These are phyloP conservation scores for Monosporascus sp. DNA, from an alignment of 2,329 filamentous ascomycete species.

Conservation along the genomic window DNA sequence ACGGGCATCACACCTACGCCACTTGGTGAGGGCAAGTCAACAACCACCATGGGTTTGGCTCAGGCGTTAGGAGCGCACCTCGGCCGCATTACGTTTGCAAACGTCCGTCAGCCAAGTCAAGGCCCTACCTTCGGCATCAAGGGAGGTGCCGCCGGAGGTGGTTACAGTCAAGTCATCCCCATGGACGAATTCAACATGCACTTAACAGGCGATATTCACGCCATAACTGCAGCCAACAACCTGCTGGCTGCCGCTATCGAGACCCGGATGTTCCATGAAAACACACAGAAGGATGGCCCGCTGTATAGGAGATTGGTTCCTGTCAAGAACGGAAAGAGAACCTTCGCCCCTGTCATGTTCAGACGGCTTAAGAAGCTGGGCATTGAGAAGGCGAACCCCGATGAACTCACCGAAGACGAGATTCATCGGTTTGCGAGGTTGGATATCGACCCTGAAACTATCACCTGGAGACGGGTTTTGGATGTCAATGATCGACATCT, in stretches of 20 bases:
- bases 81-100: conserved; percentile 85
- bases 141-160: conserved; percentile 92
- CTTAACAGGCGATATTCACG: conserved; percentile 95
- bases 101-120: conserved; percentile 94
- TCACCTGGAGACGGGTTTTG: conserved; percentile 92
- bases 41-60: conserved; percentile 90
- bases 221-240: conserved; percentile 96
- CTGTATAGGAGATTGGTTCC: conserved; percentile 87
- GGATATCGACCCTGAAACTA: conserved; percentile 93
- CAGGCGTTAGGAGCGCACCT: conserved; percentile 90
- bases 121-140: conserved; percentile 99
- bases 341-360: conserved; percentile 88
- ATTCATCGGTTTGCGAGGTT: conserved; percentile 83
- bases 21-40: conserved; percentile 95
- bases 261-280: conserved; percentile 97
- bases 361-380: conserved; percentile 91
- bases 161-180: conserved; percentile 97
- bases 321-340: conserved; percentile 79
- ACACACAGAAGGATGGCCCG: conserved; percentile 84
- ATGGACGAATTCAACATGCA: conserved; percentile 99
- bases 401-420: conserved; percentile 87
- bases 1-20: conserved; percentile 96
- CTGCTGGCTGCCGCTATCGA: conserved; percentile 93
- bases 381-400: conserved; percentile 89
- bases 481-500: conserved; percentile 97